Percentiles rank a stretch among this genome's conserved stretches.
phyloP scores from a whole-genome alignment of 176 grass and related monocot genomes.

The Bromus sterilis region DNA sequence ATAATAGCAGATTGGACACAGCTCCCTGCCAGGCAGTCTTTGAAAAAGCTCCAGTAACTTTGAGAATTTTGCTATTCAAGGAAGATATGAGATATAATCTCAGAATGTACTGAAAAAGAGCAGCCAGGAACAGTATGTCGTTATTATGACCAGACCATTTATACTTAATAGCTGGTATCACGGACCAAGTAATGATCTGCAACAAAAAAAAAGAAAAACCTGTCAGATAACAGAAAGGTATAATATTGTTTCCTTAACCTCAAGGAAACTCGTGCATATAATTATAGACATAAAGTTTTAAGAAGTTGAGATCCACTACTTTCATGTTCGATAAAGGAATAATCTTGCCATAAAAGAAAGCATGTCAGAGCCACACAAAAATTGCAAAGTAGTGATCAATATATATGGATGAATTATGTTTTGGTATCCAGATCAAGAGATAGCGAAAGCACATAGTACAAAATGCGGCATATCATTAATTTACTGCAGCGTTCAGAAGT shows the following conservation, averaged over 20 bases:
- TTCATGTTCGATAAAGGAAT: background rate
- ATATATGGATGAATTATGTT: background rate
- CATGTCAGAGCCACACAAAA: background rate
- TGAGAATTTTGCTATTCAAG: constrained; percentile 75
- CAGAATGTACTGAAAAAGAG: constrained; percentile 73
- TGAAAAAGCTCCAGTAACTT: constrained; percentile 64
- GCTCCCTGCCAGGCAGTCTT: constrained; percentile 95
- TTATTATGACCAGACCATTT: constrained; percentile 65
- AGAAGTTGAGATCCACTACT: background rate
- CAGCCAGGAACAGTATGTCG: constrained; percentile 63
- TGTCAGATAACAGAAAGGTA: constrained; percentile 3
- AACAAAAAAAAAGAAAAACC: background rate
- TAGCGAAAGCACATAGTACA: background rate
- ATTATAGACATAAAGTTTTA: background rate
- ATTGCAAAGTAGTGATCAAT: background rate
- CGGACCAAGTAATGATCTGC: constrained; percentile 88
- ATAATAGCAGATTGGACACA: constrained; percentile 86
- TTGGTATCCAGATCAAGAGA: background rate
- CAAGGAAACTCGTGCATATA: background rate
- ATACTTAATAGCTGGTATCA: constrained; percentile 72
- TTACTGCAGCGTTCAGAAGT: background rate
- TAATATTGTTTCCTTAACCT: constrained; percentile 8
- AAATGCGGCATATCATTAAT: background rate
- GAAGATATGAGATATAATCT: constrained; percentile 88
- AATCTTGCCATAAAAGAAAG: background rate